These are phyloP conservation scores for Fraxinus floribunda DNA, from an alignment of 305 asterid species.

Conservation along the genomic window DNA sequence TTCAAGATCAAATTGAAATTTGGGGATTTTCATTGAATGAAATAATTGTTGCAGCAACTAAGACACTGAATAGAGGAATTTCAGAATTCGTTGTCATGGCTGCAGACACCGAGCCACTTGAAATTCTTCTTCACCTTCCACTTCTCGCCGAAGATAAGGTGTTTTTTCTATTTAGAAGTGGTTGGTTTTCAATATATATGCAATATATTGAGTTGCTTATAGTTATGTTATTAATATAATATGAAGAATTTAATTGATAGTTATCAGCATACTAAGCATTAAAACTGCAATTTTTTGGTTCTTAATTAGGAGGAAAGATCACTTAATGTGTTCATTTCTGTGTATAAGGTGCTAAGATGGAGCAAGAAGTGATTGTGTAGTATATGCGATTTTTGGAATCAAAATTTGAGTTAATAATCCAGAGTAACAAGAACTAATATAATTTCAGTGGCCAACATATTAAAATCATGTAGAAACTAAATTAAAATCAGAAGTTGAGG, in stretches of 20 bases:
- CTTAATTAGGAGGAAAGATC: neutral
- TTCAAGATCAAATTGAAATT: neutral
- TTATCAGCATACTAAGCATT: neutral
- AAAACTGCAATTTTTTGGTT: neutral
- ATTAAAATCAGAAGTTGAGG: neutral
- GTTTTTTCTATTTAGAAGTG: neutral
- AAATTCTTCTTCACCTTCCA: constrained; percentile 72
- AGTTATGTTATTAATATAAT: neutral
- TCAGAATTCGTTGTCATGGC: constrained; percentile 77
- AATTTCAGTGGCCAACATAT: neutral
- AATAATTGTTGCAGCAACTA: constrained; percentile 50
- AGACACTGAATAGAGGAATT: constrained; percentile 69
- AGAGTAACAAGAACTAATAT: neutral
- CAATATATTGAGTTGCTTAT: neutral
- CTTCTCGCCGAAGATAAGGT: constrained; percentile 82
- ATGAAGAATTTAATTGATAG: neutral
- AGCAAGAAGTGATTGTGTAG: neutral
- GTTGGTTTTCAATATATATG: neutral
- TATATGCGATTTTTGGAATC: neutral
- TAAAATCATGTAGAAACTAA: neutral
- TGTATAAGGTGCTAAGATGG: neutral
- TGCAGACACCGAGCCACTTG: constrained; percentile 74
- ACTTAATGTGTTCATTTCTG: neutral
- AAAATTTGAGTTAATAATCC: neutral
- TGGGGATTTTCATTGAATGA: neutral